A percentile compares a stretch with the other conserved stretches of the same genome.
phyloP scores from a whole-genome alignment of 2,329 filamentous ascomycete species.

The Apiospora pterosperma region DNA sequence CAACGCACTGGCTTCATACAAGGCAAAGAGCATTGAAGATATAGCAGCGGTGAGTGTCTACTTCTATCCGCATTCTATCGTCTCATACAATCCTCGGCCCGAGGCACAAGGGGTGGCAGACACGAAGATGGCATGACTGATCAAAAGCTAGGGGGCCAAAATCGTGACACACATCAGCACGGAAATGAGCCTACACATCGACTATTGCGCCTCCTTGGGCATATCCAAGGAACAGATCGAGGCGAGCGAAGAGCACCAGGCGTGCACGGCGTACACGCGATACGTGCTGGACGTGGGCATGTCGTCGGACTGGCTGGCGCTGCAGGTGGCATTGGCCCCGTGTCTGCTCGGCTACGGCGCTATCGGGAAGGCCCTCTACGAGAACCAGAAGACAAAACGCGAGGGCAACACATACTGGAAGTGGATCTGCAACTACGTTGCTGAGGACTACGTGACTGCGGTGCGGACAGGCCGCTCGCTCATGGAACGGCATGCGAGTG shows the following conservation, averaged over 20 bases:
- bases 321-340: constrained; percentile 81
- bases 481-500: constrained; percentile 70
- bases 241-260: constrained; percentile 67
- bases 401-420: constrained; percentile 76
- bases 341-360: constrained; percentile 87
- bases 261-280: constrained; percentile 66
- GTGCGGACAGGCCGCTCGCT: constrained; percentile 68
- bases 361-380: constrained; percentile 69
- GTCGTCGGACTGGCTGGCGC: constrained; percentile 81
- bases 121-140: neutral
- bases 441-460: constrained; percentile 72
- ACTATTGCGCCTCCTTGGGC: constrained; percentile 80
- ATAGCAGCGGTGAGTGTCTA: constrained; percentile 60
- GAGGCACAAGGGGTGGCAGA: neutral
- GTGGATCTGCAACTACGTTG: constrained; percentile 89
- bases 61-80: neutral
- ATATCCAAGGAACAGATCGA: constrained; percentile 72
- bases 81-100: too few species aligned
- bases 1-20: constrained; percentile 82
- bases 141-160: constrained; percentile 48
- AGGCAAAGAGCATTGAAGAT: constrained; percentile 69
- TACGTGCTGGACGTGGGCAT: constrained; percentile 88
- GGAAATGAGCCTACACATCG: constrained; percentile 78
- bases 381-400: constrained; percentile 48
- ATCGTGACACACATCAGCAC: constrained; percentile 74